These are phyloP conservation scores for Dentipellis fragilis DNA, from an alignment of 768 basidiomycete genomes.

Conservation along the genomic window DNA sequence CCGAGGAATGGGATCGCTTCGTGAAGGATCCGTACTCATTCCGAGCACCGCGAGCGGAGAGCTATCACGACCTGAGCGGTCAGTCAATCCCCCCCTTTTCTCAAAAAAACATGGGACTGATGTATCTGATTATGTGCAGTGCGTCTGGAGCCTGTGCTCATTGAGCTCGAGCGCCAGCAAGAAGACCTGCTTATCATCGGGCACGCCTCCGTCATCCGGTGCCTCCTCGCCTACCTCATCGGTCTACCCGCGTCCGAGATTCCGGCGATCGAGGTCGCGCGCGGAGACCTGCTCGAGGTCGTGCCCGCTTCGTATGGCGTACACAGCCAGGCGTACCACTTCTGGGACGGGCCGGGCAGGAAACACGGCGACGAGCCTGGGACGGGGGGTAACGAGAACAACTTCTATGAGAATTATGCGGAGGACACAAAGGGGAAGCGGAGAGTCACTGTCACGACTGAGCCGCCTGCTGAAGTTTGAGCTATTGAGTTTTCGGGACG, in stretches of 20 bases:
- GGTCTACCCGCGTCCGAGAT: constrained; percentile 94
- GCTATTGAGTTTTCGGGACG: too few relatives aligned
- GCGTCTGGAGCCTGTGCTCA: constrained; percentile 83
- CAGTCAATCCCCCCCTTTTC: constrained; percentile 13
- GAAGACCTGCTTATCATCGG: constrained; percentile 95
- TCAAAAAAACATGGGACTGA: constrained; percentile 6
- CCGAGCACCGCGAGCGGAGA: constrained; percentile 88
- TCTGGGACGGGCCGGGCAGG: constrained; percentile 83
- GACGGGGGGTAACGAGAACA: constrained; percentile 46
- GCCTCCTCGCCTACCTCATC: constrained; percentile 86
- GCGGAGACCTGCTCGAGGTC: constrained; percentile 93
- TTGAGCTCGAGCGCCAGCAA: constrained; percentile 89
- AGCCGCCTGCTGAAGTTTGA: too few relatives aligned
- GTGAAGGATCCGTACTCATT: constrained; percentile 88
- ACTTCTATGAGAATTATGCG: constrained; percentile 87
- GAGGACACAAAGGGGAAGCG: constrained; percentile 29
- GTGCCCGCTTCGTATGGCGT: constrained; percentile 86
- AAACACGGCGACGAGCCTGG: constrained; percentile 26
- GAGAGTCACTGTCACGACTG: too few relatives aligned
- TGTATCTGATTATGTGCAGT: constrained; percentile 36
- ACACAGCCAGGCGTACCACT: constrained; percentile 81
- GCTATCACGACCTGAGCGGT: constrained; percentile 93
- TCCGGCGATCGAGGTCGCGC: constrained; percentile 92
- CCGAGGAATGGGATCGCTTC: constrained; percentile 91
- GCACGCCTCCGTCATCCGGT: constrained; percentile 95